Base-by-base conservation (phyloP, 1,139 yeast genomes). In the Suhomyces bokatorum region DNA sequence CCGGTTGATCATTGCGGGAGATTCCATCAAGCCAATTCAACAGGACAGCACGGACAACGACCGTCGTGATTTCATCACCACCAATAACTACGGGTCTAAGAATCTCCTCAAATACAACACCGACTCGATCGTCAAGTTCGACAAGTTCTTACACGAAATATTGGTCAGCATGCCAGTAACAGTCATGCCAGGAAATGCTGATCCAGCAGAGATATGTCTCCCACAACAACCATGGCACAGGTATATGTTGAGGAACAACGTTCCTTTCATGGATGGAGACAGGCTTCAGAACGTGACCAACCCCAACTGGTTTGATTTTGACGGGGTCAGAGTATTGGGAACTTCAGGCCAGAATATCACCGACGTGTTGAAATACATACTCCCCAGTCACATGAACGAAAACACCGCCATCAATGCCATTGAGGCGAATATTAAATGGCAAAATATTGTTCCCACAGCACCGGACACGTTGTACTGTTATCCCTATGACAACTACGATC, bases 381-480 rank as follows among this genome's bases (percentile, higher is more conserved):
- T 44, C 2, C 15, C 12, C 2, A 20, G 27, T 5, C 16, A 22
- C 11, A 61, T 73, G 6, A 42, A 32, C 24, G 42, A 50, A 10
- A 42, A 53, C 3, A 39, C 29, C 5, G 31, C 13, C 11, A 39
- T 42, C 11, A 29, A 34, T 20, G 69, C 89, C 53, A 76, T 90
- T 72, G 86, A 83, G 53, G 75, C 82, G 7, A 85, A 87, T 1
- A 62, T 95, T 33, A 68, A 73, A 43, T 93, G 97, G 96, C 93
- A 89, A 54, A 88, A 88, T 56, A 72, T 88, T 32, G 85, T 89
- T 0, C 99, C 99, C 2, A 90, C 98, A 0, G 96, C 97, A 1
- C 99, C 99, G 0, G 99, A 93, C 58, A 95, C 99, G 0, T 68
- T 93, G 36, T 87, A 87, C 70, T 85, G 96, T 52, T 90, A 89